phyloP scores from a whole-genome alignment of 176 grass and related monocot species.

The Hyparrhenia diplandra region DNA sequence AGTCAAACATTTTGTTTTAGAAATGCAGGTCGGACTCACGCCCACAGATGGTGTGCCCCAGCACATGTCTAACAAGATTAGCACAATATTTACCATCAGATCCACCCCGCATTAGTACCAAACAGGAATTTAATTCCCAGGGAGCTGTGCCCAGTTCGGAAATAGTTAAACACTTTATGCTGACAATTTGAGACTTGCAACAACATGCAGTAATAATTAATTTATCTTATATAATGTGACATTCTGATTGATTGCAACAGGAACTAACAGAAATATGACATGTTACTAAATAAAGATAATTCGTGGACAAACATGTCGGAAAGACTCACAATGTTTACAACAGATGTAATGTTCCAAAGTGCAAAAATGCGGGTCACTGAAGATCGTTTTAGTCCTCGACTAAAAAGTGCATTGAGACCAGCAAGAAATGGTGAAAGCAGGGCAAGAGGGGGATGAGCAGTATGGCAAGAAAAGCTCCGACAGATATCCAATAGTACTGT shows the following conservation, averaged over 20 bases:
- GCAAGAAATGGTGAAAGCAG: conserved; percentile 95
- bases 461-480: conserved; percentile 82
- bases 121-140: not conserved
- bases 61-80: not conserved
- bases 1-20: not conserved
- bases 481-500: conserved; percentile 95
- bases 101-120: not conserved
- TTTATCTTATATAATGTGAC: not conserved
- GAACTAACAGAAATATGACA: not conserved
- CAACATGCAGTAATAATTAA: conserved; percentile 8
- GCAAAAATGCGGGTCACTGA: conserved; percentile 92
- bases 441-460: conserved; percentile 84
- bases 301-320: not conserved
- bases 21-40: not conserved
- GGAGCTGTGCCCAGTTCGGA: not conserved
- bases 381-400: conserved; percentile 86
- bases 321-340: conserved; percentile 87
- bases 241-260: not conserved
- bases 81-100: not conserved
- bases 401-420: conserved; percentile 94
- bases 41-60: not conserved
- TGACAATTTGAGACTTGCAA: not conserved
- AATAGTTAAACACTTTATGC: not conserved
- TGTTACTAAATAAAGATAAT: not conserved
- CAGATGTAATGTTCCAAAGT: conserved; percentile 85